Conservation (phyloP, 768 basidiomycete genomes). For the Tulasnella sp. region DNA sequence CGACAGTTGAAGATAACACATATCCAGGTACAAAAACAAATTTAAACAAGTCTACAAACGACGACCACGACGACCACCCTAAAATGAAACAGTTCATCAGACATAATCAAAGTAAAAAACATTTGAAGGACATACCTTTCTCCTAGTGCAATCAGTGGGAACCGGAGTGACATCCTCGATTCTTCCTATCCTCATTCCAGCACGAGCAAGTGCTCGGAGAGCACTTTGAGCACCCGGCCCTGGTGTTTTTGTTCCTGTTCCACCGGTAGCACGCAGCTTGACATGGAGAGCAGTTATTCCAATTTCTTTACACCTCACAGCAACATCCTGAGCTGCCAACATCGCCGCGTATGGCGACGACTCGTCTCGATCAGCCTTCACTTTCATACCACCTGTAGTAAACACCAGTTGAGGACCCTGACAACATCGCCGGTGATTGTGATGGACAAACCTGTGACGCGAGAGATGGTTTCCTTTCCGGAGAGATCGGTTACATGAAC, state of each 20-base stretch:
- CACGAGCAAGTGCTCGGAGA: constrained; percentile 92
- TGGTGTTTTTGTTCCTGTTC: constrained; percentile 97
- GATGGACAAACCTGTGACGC: constrained; percentile 69
- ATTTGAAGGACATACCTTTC: constrained; percentile 53
- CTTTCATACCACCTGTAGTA: constrained; percentile 87
- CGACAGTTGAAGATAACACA: constrained; percentile 10
- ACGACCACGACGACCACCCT: constrained; percentile 99
- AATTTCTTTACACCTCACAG: constrained; percentile 91
- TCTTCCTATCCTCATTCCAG: constrained; percentile 94
- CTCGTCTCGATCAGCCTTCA: constrained; percentile 99
- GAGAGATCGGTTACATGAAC: constrained; percentile 98
- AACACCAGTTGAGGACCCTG: not conserved
- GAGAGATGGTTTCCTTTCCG: constrained; percentile 97
- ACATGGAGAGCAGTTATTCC: constrained; percentile 97
- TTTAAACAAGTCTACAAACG: constrained; percentile 40
- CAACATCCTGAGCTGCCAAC: constrained; percentile 97
- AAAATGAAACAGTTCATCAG: constrained; percentile 7
- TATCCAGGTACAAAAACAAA: not conserved
- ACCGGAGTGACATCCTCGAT: constrained; percentile 98
- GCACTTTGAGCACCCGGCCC: constrained; percentile 98
- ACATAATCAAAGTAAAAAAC: not conserved
- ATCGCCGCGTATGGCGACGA: constrained; percentile 95
- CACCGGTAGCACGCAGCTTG: constrained; percentile 95
- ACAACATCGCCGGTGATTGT: not conserved
- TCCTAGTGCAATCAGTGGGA: constrained; percentile 91